Conservation (phyloP, 768 basidiomycete genomes). For the Russula sp. region DNA sequence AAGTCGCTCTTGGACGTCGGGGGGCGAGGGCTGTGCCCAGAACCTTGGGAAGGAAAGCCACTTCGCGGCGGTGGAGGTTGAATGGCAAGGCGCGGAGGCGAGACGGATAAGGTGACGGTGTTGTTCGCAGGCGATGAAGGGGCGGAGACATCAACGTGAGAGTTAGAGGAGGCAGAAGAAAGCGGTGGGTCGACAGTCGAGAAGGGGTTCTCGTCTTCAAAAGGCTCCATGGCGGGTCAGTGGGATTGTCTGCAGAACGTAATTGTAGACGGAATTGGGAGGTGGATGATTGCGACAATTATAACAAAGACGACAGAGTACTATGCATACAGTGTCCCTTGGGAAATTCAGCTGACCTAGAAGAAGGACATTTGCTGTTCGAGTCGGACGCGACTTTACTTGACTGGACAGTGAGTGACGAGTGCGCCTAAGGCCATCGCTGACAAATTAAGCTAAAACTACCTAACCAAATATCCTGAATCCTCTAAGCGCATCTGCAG, state of each 20-base stretch:
- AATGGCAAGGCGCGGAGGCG: conserved; percentile 24
- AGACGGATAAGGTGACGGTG: conserved; percentile 41
- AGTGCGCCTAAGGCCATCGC: background rate
- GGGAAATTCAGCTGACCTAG: no score
- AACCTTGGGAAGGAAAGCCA: conserved; percentile 49
- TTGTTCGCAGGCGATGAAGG: conserved; percentile 48
- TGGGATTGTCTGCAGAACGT: background rate
- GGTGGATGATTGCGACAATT: background rate
- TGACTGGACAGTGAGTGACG: background rate
- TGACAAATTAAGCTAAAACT: conserved; percentile 10
- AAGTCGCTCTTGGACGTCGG: conserved; percentile 66
- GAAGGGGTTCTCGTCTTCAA: conserved; percentile 41
- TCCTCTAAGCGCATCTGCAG: background rate
- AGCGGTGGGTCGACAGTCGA: conserved; percentile 32
- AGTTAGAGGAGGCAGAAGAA: conserved; percentile 47
- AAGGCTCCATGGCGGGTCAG: conserved; percentile 30
- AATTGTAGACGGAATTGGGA: background rate
- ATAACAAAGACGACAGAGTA: background rate
- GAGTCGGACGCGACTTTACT: no score
- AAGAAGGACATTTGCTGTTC: no score
- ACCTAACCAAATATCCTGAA: conserved; percentile 4
- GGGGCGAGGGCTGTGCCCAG: conserved; percentile 44
- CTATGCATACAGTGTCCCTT: no score
- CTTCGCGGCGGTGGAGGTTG: conserved; percentile 33
- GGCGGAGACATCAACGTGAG: conserved; percentile 50